Conservation (phyloP, 305 asterid genomes). For the Lippia alba region DNA sequence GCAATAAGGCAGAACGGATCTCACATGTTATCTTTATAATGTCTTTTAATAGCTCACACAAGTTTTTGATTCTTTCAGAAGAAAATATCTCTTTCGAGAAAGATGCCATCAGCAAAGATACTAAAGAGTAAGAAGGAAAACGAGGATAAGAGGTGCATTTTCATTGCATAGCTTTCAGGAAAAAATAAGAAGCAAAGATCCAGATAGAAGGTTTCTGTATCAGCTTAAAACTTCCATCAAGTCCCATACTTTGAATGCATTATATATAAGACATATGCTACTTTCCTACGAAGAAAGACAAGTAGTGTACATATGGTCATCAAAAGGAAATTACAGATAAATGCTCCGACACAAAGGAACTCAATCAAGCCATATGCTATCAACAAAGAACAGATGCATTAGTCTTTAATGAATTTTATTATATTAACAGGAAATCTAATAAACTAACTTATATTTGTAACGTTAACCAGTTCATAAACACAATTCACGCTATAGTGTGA, state of each 20-base stretch:
- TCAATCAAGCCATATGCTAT: slow-evolving; percentile 18
- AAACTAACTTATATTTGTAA: background rate
- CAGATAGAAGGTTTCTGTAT: background rate
- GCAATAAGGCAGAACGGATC: background rate
- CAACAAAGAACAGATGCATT: slow-evolving; percentile 14
- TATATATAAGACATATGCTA: background rate
- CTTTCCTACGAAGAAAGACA: background rate
- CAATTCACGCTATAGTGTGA: background rate
- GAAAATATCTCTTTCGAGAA: background rate
- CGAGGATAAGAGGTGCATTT: background rate
- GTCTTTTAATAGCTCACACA: background rate
- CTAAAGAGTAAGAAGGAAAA: background rate
- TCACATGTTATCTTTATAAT: background rate
- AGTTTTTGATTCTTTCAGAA: background rate
- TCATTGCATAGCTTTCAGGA: background rate
- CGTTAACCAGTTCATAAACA: background rate
- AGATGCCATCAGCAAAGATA: background rate
- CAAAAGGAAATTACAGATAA: background rate
- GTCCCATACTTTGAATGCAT: slow-evolving; percentile 3
- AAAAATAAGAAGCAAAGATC: background rate
- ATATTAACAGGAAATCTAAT: background rate
- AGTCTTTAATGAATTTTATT: background rate
- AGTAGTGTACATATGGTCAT: background rate
- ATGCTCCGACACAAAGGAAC: slow-evolving; percentile 13
- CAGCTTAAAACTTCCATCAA: background rate